Evolutionary conservation across 768 basidiomycete genomes (phyloP).

Genomic region (Strobilomyces echinocephalus): DNA sequence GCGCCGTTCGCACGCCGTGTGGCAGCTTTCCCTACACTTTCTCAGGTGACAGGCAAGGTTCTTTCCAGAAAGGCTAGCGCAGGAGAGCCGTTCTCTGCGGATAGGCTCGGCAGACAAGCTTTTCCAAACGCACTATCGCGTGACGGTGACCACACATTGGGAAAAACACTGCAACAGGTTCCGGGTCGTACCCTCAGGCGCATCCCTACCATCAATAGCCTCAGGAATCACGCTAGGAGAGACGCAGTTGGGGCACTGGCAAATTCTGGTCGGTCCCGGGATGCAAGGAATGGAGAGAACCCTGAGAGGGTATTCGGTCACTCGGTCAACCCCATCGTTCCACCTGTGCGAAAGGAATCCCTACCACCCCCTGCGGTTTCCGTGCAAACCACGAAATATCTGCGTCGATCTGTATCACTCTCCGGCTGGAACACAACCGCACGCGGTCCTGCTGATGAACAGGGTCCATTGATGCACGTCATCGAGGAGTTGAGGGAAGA

Average conservation of each 20-base stretch:
- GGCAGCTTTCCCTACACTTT: constrained; percentile 14
- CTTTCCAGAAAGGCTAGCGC: constrained; percentile 1
- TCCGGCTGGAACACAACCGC: constrained; percentile 9
- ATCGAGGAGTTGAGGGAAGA: constrained; percentile 22
- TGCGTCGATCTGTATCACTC: constrained; percentile 28
- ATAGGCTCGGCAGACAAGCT: constrained; percentile 1
- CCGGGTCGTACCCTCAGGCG: constrained; percentile 10
- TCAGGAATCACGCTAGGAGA: constrained; percentile 3
- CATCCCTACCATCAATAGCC: constrained; percentile 1
- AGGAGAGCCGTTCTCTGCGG: not conserved
- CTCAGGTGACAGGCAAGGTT: constrained; percentile 15
- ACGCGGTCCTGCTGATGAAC: not conserved
- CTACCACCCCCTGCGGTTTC: constrained; percentile 1
- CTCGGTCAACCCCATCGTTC: constrained; percentile 3
- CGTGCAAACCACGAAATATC: not conserved
- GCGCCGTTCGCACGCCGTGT: not conserved
- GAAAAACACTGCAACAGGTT: constrained; percentile 2
- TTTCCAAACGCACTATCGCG: not conserved
- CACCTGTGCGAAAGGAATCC: constrained; percentile 15
- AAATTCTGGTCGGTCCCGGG: not conserved
- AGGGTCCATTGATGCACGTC: constrained; percentile 11
- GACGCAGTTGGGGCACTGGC: constrained; percentile 7
- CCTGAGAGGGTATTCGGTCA: constrained; percentile 17
- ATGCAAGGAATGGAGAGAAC: not conserved
- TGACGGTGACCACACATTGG: not conserved